Base-by-base conservation (phyloP, 2,329 filamentous ascomycete species). In the Pyricularia grisea region DNA sequence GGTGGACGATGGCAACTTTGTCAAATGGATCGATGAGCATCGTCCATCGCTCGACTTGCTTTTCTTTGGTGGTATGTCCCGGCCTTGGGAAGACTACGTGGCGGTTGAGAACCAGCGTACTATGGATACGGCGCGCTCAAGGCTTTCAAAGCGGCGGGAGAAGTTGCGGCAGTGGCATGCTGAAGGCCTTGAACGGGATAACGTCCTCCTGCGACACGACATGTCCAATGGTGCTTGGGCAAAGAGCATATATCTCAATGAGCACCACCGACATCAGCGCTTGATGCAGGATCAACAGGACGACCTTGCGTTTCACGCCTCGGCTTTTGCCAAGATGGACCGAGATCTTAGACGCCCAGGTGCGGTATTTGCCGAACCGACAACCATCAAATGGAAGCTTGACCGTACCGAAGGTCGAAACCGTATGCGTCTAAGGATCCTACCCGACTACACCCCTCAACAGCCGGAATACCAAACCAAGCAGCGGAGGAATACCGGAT, bases 321-420 rank as follows among this genome's bases (percentile, higher is more conserved):
- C 91, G 0, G 86, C 90, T 0, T 93, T 95, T 76, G 85, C 87
- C 5, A 93, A 90, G 75, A 90, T 98, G 80, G 89, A 94, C 70
- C 85, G 90, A 69, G 90, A 94, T 70, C 81, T 97, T 69, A 87
- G 86, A 71, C 88, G 93, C 25, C 92, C 93, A 1, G 93, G 92
- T 30, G 94, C 92, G 1, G 84, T 98, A 0, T 91, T 97, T 70
- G 88, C 90, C 67, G 87, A 90, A 55, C 81, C 85, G 0, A 81
- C 83, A 2, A 78, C 85, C 1, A 82, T 83, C 0, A 96, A 91
- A 77, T 99, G 94, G 94, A 93, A 94, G 74, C 86, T 99, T 17
- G 95, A 99, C 76, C 90, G 96, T 74, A 98, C 95, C 0, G 95
- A 99, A 80, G 94, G 95, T 12, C 90, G 94, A 12, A 97, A 97